Evolutionary conservation across 2,329 filamentous ascomycete genomes (phyloP), one percentile per base, ranked within the genome.

Genomic region (Stagonosporopsis chrysanthemi): DNA sequence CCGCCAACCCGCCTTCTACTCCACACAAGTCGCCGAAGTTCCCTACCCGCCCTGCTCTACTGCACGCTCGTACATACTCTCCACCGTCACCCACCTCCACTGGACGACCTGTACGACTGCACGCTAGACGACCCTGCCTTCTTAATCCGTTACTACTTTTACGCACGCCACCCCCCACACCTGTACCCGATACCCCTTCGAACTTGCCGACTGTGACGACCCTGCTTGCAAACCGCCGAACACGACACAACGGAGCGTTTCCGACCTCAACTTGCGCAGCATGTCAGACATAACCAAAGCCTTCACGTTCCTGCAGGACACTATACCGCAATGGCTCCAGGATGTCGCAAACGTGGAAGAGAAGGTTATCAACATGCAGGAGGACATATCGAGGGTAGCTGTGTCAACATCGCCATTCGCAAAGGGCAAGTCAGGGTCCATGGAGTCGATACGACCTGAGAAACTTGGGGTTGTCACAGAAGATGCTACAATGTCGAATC

Each of bases 281-380:
- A 78, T 78, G 76, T 70, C 74, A 28, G 75, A 77, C 40, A 71
- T 73, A 28, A 66, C 73, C 40, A 74, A 74, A 63, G 66, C 74
- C 24, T 78, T 78, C 57, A 64, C 64, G 11, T 77, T 66, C 55
- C 67, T 78, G 31, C 68, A 73, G 38, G 74, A 78, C 35, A 75
- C 68, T 51, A 70, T 77, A 31, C 75, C 76, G 12, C 60, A 70
- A 67, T 78, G 76, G 76, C 63, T 76, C 48, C 64, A 68, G 52
- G 66, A 72, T 40, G 54, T 77, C n/a, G 54, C 66, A 19, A 62
- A 62, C 12, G 58, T 77, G 9, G 66, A 75, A 44, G 63, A 67
- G 22, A 75, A 73, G 61, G 66, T 78, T 22, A 58, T 66, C 24
- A 64, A 58, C 38, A 73, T 76, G 69, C 76, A 76, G 51, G 52